A percentile compares a stretch with the other conserved stretches of the same genome.
phyloP scores from a whole-genome alignment of 1,284 basidiomycete genomes.

The Coniferiporia weirii region DNA sequence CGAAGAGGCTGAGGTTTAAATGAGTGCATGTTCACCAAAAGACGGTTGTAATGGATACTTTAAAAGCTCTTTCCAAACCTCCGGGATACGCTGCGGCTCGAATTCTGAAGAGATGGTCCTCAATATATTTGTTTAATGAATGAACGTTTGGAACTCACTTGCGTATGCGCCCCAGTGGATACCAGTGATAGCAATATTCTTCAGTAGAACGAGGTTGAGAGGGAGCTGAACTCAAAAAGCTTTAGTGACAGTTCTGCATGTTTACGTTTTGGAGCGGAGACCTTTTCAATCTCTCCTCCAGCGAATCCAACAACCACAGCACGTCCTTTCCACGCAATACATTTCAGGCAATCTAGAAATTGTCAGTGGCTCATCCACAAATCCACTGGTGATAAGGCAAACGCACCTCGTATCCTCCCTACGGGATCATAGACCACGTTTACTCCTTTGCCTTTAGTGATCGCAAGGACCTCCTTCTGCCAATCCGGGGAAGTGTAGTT shows the following conservation, averaged over 20 bases:
- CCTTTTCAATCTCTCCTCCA: slow-evolving; percentile 85
- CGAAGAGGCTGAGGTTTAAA: slow-evolving; percentile 50
- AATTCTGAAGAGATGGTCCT: slow-evolving; percentile 39
- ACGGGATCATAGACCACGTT: slow-evolving; percentile 91
- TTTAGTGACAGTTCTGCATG: neutral
- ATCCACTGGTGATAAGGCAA: neutral
- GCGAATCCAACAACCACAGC: slow-evolving; percentile 91
- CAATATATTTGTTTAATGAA: neutral
- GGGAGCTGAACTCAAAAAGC: slow-evolving; percentile 50
- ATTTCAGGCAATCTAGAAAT: slow-evolving; percentile 72
- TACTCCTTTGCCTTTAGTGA: slow-evolving; percentile 69
- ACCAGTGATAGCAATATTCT: slow-evolving; percentile 80
- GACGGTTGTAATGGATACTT: slow-evolving; percentile 37
- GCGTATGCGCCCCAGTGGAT: slow-evolving; percentile 83
- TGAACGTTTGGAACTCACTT: slow-evolving; percentile 40
- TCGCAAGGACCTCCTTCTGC: slow-evolving; percentile 69
- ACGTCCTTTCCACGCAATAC: slow-evolving; percentile 92
- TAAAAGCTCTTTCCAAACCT: slow-evolving; percentile 75
- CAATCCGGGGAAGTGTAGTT: slow-evolving; percentile 65
- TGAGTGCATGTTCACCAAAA: neutral
- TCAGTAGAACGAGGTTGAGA: slow-evolving; percentile 83
- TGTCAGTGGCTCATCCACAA: slow-evolving; percentile 15
- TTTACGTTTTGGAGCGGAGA: slow-evolving; percentile 26
- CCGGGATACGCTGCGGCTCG: slow-evolving; percentile 59
- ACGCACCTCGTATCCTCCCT: slow-evolving; percentile 62